Percentiles rank a stretch among this genome's conserved stretches.
phyloP scores from a whole-genome alignment of 106 monocot species.

The Agapanthus africanus region DNA sequence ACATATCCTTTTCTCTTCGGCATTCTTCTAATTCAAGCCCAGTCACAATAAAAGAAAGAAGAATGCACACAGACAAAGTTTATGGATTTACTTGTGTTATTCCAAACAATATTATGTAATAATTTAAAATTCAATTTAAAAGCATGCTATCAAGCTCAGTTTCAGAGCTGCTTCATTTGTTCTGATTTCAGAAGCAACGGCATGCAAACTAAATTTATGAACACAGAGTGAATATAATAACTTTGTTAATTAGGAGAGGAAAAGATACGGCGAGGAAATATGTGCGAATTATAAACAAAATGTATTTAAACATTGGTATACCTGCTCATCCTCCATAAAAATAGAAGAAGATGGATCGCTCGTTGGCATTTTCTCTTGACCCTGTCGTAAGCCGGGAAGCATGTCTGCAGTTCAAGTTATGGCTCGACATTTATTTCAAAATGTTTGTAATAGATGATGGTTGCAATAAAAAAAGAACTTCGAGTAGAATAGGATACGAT shows the following conservation, averaged over 20 bases:
- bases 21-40: too few species aligned
- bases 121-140: neutral
- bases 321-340: conserved; percentile 98
- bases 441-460: too few species aligned
- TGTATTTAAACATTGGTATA: conserved; percentile 25
- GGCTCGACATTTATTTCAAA: neutral
- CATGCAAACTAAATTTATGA: neutral
- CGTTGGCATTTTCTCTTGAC: conserved; percentile 99
- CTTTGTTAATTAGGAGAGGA: neutral
- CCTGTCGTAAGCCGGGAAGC: conserved; percentile 91
- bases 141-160: neutral
- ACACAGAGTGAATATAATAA: neutral
- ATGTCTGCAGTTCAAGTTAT: conserved; percentile 55
- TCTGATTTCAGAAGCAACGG: neutral
- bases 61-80: too few species aligned
- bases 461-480: too few species aligned
- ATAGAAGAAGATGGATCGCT: conserved; percentile 92
- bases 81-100: neutral
- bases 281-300: too few species aligned
- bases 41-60: too few species aligned
- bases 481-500: conserved; percentile 75
- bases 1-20: too few species aligned
- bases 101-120: neutral
- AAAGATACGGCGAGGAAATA: too few species aligned
- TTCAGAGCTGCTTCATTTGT: neutral